Evolutionary conservation across 257 asterid genomes (phyloP).

Genomic region (Eustoma russellianum): DNA sequence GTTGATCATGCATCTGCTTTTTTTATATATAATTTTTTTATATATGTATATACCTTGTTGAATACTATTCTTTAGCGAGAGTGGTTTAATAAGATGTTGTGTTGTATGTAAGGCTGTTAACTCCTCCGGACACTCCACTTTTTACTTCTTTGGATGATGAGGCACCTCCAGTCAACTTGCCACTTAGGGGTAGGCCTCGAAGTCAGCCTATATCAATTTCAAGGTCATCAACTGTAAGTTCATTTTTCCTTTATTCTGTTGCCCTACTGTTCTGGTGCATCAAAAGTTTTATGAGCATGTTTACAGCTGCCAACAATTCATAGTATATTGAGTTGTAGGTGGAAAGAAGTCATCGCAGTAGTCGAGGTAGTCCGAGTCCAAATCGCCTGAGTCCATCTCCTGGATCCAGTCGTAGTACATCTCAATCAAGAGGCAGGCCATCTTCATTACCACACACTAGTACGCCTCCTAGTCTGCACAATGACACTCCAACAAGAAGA

Average conservation of each 20-base stretch:
- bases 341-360: conserved; percentile 56
- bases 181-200: conserved; percentile 74
- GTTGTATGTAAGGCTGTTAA: conserved; percentile 53
- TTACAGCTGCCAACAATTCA: background rate
- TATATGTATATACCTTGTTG: background rate
- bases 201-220: conserved; percentile 78
- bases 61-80: background rate
- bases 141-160: conserved; percentile 83
- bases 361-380: conserved; percentile 86
- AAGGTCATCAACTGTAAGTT: conserved; percentile 62
- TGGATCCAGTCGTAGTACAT: conserved; percentile 34
- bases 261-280: background rate
- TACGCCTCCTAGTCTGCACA: conserved; percentile 49
- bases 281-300: background rate
- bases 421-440: conserved; percentile 59
- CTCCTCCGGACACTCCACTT: conserved; percentile 96
- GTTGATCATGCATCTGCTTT: background rate
- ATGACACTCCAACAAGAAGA: conserved; percentile 53
- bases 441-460: conserved; percentile 53
- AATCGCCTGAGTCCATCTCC: conserved; percentile 79
- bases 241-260: background rate
- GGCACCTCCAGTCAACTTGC: conserved; percentile 32
- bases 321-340: conserved; percentile 33
- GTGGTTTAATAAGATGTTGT: conserved; percentile 12
- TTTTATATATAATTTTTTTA: background rate